Percentiles rank a stretch among this genome's conserved stretches.
Evolutionary conservation across 202 grass and related monocot genomes (phyloP).

Genomic region (Musa balbisiana): DNA sequence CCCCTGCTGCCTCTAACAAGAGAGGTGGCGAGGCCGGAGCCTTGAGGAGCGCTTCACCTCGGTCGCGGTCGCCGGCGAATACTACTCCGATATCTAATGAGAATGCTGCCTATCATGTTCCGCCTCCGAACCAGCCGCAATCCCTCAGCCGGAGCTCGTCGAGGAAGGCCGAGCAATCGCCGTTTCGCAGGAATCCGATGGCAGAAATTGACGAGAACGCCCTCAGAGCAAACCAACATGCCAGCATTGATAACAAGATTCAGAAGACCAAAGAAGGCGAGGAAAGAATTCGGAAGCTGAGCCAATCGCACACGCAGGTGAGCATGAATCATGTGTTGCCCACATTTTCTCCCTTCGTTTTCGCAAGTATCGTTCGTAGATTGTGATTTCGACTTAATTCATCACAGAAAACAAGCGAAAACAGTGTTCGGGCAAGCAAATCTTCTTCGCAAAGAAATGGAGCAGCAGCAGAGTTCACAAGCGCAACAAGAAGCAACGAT

Average conservation of each 20-base stretch:
- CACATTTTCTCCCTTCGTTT: background rate
- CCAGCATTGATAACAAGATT: slow-evolving; percentile 5
- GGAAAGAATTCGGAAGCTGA: slow-evolving; percentile 14
- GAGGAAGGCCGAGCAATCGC: slow-evolving; percentile 68
- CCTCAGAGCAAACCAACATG: slow-evolving; percentile 20
- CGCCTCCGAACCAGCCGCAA: slow-evolving; percentile 30
- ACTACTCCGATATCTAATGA: slow-evolving; percentile 34
- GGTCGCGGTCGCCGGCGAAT: slow-evolving; percentile 58
- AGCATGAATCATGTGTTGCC: background rate
- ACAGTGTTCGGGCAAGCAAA: background rate
- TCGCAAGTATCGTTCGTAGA: background rate
- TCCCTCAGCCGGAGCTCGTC: slow-evolving; percentile 72
- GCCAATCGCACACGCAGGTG: slow-evolving; percentile 24
- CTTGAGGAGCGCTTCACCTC: slow-evolving; percentile 61
- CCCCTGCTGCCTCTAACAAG: background rate
- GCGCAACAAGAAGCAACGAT: background rate
- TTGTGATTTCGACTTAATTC: background rate
- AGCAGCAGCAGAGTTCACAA: background rate
- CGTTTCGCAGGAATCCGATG: slow-evolving; percentile 72
- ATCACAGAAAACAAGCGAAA: background rate
- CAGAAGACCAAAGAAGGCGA: slow-evolving; percentile 15
- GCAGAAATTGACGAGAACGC: slow-evolving; percentile 66
- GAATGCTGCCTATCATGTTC: slow-evolving; percentile 23
- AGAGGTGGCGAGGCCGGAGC: background rate
- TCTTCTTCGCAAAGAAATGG: background rate